Conservation (phyloP, 164 flowering plant species). For the Stephania yunnanensis region DNA sequence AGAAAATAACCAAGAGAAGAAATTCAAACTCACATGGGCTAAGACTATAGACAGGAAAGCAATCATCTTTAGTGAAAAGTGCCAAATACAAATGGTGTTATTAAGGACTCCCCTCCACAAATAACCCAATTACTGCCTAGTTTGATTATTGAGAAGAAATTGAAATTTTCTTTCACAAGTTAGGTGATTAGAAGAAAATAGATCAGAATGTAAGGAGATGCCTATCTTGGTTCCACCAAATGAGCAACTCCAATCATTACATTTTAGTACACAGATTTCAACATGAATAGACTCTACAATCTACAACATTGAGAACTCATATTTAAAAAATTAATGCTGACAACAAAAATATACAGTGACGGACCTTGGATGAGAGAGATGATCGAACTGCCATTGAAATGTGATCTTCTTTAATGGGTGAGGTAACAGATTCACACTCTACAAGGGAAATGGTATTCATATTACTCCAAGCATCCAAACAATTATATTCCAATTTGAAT, state of each 20-base stretch:
- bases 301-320: neutral
- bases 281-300: neutral
- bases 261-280: slow-evolving; percentile 2
- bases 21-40: neutral
- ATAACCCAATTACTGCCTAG: neutral
- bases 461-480: neutral
- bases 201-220: neutral
- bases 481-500: neutral
- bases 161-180: neutral
- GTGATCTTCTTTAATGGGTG: slow-evolving; percentile 47
- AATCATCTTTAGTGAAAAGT: neutral
- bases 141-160: neutral
- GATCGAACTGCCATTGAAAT: slow-evolving; percentile 65
- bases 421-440: slow-evolving; percentile 43
- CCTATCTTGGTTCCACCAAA: neutral
- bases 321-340: neutral
- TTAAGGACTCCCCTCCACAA: neutral
- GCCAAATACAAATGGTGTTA: neutral
- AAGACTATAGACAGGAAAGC: neutral
- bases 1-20: neutral
- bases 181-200: neutral
- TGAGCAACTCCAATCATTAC: neutral
- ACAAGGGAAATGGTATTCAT: slow-evolving; percentile 19
- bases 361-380: slow-evolving; percentile 77
- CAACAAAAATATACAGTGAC: neutral